Percentiles rank a stretch among this genome's conserved stretches.
Conservation (phyloP, 352 stramenopile species). For the Pythium myriotylum region DNA sequence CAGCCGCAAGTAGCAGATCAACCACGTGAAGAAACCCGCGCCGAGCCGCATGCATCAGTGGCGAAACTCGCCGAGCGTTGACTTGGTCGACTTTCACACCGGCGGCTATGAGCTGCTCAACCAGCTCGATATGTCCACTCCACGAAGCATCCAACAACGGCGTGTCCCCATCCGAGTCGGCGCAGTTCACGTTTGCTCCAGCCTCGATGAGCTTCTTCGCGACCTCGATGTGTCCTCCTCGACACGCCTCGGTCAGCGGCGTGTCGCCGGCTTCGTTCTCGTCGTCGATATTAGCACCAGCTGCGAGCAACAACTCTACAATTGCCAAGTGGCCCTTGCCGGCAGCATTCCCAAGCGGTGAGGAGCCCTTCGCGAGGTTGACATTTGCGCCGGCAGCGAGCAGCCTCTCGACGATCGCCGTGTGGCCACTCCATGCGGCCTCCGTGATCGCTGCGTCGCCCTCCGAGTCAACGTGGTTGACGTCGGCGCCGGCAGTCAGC, state of each 20-base stretch:
- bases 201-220: neutral
- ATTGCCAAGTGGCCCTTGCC: neutral
- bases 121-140: too few relatives aligned
- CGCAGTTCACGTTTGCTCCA: neutral
- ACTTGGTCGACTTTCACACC: neutral
- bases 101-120: neutral
- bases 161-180: too few relatives aligned
- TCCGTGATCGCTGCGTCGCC: neutral
- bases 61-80: neutral
- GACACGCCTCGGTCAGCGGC: neutral
- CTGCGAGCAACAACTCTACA: neutral
- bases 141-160: too few relatives aligned
- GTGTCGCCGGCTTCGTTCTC: neutral
- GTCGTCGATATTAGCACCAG: neutral
- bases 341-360: neutral
- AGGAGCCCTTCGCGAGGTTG: neutral
- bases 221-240: neutral
- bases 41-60: too few relatives aligned
- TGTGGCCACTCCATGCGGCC: neutral
- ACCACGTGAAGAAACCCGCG: too few relatives aligned
- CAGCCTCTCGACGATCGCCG: too few relatives aligned
- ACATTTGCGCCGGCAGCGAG: too few relatives aligned
- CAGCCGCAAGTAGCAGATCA: too few relatives aligned
- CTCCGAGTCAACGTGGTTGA: neutral
- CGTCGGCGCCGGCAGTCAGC: conserved; percentile 1